These are phyloP conservation scores for Podila verticillata DNA, from an alignment of 192 early-diverging fungal genomes.

Conservation along the genomic window DNA sequence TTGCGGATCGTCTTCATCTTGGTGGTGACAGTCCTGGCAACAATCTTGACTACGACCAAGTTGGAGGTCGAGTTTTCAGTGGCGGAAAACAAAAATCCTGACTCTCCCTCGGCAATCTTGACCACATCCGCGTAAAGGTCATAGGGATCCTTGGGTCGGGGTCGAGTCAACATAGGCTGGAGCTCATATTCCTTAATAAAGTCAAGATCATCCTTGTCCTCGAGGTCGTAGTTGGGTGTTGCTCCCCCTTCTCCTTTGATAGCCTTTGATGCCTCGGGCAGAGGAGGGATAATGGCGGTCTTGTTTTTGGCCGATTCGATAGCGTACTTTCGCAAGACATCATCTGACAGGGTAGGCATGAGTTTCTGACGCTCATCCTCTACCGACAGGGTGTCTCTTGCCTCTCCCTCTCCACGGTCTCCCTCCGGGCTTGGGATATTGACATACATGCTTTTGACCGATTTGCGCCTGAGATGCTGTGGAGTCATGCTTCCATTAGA, in stretches of 20 bases:
- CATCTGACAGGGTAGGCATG: constrained; percentile 39
- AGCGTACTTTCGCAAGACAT: constrained; percentile 40
- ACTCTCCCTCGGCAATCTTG: constrained; percentile 95
- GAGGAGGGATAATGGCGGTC: background rate
- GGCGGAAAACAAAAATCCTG: constrained; percentile 89
- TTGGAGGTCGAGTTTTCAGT: constrained; percentile 65
- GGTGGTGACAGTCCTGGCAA: constrained; percentile 83
- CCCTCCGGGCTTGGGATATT: constrained; percentile 29
- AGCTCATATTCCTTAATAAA: constrained; percentile 30
- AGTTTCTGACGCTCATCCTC: constrained; percentile 33
- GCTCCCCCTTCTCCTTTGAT: background rate
- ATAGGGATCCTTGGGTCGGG: constrained; percentile 69
- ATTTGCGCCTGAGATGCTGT: constrained; percentile 38
- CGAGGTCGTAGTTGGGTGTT: constrained; percentile 17
- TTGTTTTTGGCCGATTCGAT: constrained; percentile 1
- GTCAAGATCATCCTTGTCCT: constrained; percentile 78
- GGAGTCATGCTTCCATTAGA: constrained; percentile 18
- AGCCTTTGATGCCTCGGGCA: background rate
- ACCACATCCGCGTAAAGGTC: constrained; percentile 85
- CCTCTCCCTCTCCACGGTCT: constrained; percentile 3
- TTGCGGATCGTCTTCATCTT: constrained; percentile 93
- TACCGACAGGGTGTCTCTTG: constrained; percentile 6
- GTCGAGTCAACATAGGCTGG: constrained; percentile 21
- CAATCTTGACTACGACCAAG: constrained; percentile 91
- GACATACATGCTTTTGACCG: constrained; percentile 50